A percentile compares a stretch with the other conserved stretches of the same genome.
phyloP scores from a whole-genome alignment of 352 stramenopile species.

The Phytopythium helicoides region DNA sequence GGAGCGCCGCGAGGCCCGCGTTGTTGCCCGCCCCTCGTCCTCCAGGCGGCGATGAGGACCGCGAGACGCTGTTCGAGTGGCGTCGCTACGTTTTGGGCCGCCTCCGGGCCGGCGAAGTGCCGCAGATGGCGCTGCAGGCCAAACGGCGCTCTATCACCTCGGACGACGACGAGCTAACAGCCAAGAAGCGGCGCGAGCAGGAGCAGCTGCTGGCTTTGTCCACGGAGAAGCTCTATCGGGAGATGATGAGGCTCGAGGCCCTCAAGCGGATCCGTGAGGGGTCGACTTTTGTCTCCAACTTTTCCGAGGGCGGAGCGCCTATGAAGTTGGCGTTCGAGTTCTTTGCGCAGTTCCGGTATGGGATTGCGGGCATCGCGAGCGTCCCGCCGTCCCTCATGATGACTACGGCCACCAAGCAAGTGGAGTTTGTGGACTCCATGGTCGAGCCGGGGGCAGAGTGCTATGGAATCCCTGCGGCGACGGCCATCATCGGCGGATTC shows the following conservation, averaged over 20 bases:
- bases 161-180: no score
- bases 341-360: constrained; percentile 33
- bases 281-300: constrained; percentile 11
- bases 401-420: constrained; percentile 9
- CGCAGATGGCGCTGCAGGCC: no score
- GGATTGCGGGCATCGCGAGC: constrained; percentile 9
- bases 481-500: constrained; percentile 26
- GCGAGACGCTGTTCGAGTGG: no score
- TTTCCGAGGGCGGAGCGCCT: constrained; percentile 5
- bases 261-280: constrained; percentile 18
- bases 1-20: no score
- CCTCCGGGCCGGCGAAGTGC: no score
- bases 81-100: no score
- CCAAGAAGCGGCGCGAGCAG: constrained; percentile 16
- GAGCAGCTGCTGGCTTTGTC: constrained; percentile 10
- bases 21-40: no score
- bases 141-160: no score
- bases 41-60: no score
- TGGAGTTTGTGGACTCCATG: constrained; percentile 21
- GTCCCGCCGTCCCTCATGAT: background rate
- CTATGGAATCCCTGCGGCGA: constrained; percentile 11
- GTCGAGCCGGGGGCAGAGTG: constrained; percentile 25
- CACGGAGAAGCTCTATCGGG: constrained; percentile 15
- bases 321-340: constrained; percentile 33
- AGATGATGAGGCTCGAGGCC: constrained; percentile 20